Conservation (phyloP, 345 rosid species). For the Citrus medica region DNA sequence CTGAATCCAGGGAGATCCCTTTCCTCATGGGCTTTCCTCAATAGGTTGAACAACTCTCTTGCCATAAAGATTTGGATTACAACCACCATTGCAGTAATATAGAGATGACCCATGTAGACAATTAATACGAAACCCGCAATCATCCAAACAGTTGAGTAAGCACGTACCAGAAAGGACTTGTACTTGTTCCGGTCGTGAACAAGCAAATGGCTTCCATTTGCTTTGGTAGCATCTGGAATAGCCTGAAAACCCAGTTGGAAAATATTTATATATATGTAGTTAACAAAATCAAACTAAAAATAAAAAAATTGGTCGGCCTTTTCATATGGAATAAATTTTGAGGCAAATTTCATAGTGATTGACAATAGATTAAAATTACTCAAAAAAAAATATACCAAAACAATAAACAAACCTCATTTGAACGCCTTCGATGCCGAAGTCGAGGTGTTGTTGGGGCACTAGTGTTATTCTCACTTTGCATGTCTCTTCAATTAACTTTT, state of each 20-base stretch:
- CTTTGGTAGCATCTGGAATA: constrained; percentile 47
- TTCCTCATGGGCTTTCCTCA: constrained; percentile 87
- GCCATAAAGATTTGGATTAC: constrained; percentile 96
- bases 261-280: not conserved
- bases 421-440: constrained; percentile 66
- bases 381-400: not conserved
- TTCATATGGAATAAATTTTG: not conserved
- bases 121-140: constrained; percentile 74
- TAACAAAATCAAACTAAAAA: not conserved
- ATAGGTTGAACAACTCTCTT: constrained; percentile 76
- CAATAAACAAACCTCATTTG: constrained; percentile 55
- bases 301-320: not conserved
- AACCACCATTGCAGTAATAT: constrained; percentile 93
- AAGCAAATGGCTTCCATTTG: constrained; percentile 58
- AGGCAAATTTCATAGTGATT: not conserved
- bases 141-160: constrained; percentile 89
- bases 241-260: constrained; percentile 34
- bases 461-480: constrained; percentile 58
- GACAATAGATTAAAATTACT: not conserved
- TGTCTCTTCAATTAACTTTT: constrained; percentile 26
- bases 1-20: constrained; percentile 81
- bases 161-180: constrained; percentile 69
- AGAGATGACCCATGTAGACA: constrained; percentile 97
- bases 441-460: constrained; percentile 49
- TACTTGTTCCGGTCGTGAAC: constrained; percentile 78